Conservation (phyloP, 2,329 filamentous ascomycete genomes). For the Aspergillus japonicus region DNA sequence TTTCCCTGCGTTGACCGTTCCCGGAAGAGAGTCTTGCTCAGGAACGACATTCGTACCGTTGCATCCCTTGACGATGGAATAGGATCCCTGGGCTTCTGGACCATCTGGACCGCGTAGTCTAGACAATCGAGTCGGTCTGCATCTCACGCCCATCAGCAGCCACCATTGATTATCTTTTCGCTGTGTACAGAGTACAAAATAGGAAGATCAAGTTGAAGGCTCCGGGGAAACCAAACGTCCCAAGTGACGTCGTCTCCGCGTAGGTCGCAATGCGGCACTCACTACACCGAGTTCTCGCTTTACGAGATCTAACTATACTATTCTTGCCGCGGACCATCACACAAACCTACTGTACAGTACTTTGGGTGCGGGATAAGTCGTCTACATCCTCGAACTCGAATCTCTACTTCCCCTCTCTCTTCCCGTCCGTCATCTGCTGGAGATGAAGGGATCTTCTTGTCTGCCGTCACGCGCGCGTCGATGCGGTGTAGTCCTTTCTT, state of each 20-base stretch:
- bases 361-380: background rate
- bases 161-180: background rate
- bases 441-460: background rate
- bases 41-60: conserved; percentile 6
- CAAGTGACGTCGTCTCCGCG: background rate
- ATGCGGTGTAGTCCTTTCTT: background rate
- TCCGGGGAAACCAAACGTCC: background rate
- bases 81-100: conserved; percentile 9
- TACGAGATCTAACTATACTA: background rate
- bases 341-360: background rate
- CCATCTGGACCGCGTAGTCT: background rate
- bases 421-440: no score
- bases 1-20: conserved; percentile 2
- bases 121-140: background rate
- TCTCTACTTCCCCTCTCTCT: no score
- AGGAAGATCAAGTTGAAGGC: background rate
- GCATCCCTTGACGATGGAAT: conserved; percentile 20
- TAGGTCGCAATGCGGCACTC: background rate
- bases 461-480: background rate
- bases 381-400: background rate
- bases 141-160: background rate
- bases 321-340: background rate
- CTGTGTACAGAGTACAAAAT: background rate
- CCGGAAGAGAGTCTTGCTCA: background rate
- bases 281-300: background rate